Evolutionary conservation across 2,329 filamentous ascomycete genomes (phyloP).

Genomic region (Hirsutella minnesotensis): DNA sequence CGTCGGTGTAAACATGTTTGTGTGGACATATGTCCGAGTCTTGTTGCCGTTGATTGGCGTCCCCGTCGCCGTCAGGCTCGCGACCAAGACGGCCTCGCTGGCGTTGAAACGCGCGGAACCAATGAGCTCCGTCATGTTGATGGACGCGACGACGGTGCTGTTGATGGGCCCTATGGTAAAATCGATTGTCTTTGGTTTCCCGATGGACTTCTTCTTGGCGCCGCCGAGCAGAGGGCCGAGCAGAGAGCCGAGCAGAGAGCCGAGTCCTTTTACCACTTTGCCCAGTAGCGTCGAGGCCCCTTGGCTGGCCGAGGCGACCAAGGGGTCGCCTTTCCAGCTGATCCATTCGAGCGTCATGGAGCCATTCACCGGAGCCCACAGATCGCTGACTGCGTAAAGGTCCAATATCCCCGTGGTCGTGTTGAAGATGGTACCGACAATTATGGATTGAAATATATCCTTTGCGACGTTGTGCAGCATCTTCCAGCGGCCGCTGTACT

Average conservation of each 20-base stretch:
- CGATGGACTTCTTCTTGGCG: no score
- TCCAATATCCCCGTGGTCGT: conserved; percentile 27
- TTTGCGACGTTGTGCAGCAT: conserved; percentile 45
- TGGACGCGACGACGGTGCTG: conserved; percentile 3
- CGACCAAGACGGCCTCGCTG: conserved; percentile 1
- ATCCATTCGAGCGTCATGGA: conserved; percentile 3
- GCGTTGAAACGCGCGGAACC: not conserved
- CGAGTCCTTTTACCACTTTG: no score
- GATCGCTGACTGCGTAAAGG: conserved; percentile 20
- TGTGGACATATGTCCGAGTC: not conserved
- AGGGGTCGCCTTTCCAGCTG: conserved; percentile 1
- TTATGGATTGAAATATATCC: conserved; percentile 45
- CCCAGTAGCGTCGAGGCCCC: no score
- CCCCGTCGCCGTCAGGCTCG: not conserved
- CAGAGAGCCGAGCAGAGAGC: no score
- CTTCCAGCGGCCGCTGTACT: conserved; percentile 53
- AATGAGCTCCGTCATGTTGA: conserved; percentile 1
- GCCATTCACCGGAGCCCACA: not conserved
- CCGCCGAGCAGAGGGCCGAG: no score
- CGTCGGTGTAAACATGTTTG: no score
- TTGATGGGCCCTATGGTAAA: conserved; percentile 4
- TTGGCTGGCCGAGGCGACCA: not conserved
- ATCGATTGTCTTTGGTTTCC: not conserved
- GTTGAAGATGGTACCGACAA: conserved; percentile 46
- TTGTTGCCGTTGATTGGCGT: not conserved